Base-by-base conservation (phyloP, 1,284 basidiomycete species). In the Heterobasidion irregulare region DNA sequence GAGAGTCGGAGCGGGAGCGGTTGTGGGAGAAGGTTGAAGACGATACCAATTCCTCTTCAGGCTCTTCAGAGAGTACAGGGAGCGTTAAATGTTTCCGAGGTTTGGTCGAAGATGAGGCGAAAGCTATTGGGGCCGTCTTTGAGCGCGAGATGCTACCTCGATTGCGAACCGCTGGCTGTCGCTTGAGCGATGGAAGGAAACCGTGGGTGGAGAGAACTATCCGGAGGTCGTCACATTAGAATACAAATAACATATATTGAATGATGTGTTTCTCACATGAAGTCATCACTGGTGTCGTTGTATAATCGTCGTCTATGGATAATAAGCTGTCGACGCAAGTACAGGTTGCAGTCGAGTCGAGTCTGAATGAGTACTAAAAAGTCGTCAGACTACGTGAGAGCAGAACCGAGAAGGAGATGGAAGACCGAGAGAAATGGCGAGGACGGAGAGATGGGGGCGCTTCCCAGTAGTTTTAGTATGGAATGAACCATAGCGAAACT, bases 131-230 rank as follows among this genome's bases (percentile, higher is more conserved):
- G 18, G 47, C 49, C 12, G 52, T n/a, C 15, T 35, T 50, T 32
- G 59, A 55, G 16, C 56, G 47, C 3, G 50, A 33, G 19, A 15
- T 49, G 43, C 32, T 45, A 33, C 53, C 53, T 44, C 56, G 54
- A 53, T 50, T 56, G 55, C 60, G 59, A 47, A 53, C 50, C 34
- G 59, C 59, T 32, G 51, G 55, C 6, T 51, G 51, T 26, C 49
- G 55, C 53, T 46, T 58, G 50, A 60, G 54, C 48, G 56, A 43
- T 3, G 59, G 56, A 38, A 54, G 15, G 34, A 59, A 53, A n/a
- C n/a, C 54, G 33, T 47, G 41, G 38, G 47, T 44, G 10, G 44
- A 18, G n/a, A 58, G 50, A 46, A 56, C 58, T 59, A 32, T 36
- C 26, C 12, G n/a, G 8, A 7, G 3, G 38, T n/a, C 38, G 38